Conservation (phyloP, 2,329 filamentous ascomycete species). For the Davidsoniella eucalypti region DNA sequence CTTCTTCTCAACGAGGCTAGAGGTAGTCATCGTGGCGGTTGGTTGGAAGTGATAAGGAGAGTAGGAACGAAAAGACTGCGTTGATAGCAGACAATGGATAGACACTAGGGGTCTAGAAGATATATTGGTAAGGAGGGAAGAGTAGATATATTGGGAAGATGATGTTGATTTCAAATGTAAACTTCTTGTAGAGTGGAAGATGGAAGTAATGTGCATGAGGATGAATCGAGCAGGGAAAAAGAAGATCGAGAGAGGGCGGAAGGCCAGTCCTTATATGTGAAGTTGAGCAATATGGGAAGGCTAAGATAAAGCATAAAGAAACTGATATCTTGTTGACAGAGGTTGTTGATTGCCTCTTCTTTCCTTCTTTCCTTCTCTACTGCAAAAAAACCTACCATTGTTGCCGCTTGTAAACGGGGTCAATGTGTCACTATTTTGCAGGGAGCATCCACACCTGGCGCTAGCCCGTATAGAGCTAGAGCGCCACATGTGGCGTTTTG, state of each 20-base stretch:
- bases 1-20: constrained; percentile 45
- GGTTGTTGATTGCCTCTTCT: constrained; percentile 1
- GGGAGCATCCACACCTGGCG: neutral
- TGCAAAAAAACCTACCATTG: constrained; percentile 8
- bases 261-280: constrained; percentile 9
- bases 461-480: neutral
- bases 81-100: neutral
- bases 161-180: neutral
- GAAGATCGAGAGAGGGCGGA: neutral
- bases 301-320: neutral
- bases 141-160: neutral
- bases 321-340: constrained; percentile 3
- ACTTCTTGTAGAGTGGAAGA: neutral
- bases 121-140: neutral
- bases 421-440: constrained; percentile 7
- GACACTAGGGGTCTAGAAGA: neutral
- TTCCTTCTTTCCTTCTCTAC: neutral
- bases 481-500: constrained; percentile 12
- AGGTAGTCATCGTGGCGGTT: constrained; percentile 17
- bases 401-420: constrained; percentile 3
- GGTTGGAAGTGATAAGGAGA: neutral
- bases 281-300: neutral
- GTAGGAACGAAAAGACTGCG: neutral
- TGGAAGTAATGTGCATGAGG: constrained; percentile 1
- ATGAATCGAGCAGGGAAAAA: neutral